These are phyloP conservation scores for Phialophora tarda DNA, from an alignment of 2,329 filamentous ascomycete genomes.

Conservation along the genomic window DNA sequence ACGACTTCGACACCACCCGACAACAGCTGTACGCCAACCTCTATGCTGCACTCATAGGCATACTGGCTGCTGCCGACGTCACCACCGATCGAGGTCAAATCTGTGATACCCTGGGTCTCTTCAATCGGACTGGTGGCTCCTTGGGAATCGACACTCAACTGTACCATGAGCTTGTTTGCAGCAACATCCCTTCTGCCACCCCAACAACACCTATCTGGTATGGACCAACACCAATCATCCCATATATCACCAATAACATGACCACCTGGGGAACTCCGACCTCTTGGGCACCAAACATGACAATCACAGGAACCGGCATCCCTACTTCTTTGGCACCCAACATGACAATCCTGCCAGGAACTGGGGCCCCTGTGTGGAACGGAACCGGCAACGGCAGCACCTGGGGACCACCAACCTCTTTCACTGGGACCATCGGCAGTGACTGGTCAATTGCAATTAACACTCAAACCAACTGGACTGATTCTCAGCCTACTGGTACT, in stretches of 20 bases:
- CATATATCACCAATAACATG: conserved; percentile 23
- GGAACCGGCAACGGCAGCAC: conserved; percentile 17
- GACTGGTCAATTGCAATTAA: conserved; percentile 18
- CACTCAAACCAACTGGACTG: conserved; percentile 20
- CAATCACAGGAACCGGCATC: background rate
- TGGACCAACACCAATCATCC: conserved; percentile 21
- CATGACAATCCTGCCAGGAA: conserved; percentile 2
- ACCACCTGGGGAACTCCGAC: conserved; percentile 26
- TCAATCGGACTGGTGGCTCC: conserved; percentile 29
- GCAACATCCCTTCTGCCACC: conserved; percentile 23
- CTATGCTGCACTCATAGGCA: conserved; percentile 31
- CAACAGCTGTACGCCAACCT: conserved; percentile 28
- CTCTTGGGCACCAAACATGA: conserved; percentile 17
- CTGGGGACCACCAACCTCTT: conserved; percentile 25
- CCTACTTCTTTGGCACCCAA: background rate
- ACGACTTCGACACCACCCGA: conserved; percentile 32
- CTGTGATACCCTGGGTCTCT: conserved; percentile 33
- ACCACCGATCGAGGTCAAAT: conserved; percentile 30
- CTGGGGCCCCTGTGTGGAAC: conserved; percentile 5
- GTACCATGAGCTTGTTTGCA: conserved; percentile 31
- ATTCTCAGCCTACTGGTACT: conserved; percentile 18
- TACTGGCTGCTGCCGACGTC: conserved; percentile 30
- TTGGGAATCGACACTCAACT: conserved; percentile 31
- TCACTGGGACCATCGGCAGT: conserved; percentile 23
- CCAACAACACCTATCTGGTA: conserved; percentile 21